Conservation (phyloP, 2,329 filamentous ascomycete genomes). For the Didymella pomorum region DNA sequence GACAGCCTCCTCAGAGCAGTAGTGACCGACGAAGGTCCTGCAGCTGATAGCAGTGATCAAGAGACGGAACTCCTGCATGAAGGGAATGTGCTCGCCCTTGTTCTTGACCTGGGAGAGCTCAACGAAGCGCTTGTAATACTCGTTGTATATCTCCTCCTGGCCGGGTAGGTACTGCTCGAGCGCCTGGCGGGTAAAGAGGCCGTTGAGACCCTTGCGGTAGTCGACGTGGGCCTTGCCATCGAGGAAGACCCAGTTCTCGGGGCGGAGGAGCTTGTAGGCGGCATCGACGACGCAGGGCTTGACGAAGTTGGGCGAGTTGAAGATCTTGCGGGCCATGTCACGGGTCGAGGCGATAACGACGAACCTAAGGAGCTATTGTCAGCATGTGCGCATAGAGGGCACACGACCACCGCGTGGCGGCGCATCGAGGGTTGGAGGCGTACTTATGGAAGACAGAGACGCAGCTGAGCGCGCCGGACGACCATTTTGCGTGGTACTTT, state of each 20-base stretch:
- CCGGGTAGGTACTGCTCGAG: conserved; percentile 88
- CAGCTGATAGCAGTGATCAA: conserved; percentile 94
- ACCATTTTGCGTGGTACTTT: conserved; percentile 92
- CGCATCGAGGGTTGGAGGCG: conserved; percentile 5
- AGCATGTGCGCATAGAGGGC: conserved; percentile 19
- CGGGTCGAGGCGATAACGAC: conserved; percentile 95
- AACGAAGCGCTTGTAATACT: conserved; percentile 83
- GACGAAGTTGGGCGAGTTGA: conserved; percentile 90
- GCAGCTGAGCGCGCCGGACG: conserved; percentile 89
- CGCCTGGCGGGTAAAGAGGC: conserved; percentile 89
- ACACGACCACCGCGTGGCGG: conserved; percentile 8
- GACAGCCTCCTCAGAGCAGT: conserved; percentile 87
- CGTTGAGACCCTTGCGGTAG: conserved; percentile 95
- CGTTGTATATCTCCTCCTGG: conserved; percentile 89
- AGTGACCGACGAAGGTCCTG: conserved; percentile 96
- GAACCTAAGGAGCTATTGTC: conserved; percentile 67
- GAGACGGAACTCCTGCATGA: conserved; percentile 92
- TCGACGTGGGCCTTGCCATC: conserved; percentile 95
- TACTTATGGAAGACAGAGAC: conserved; percentile 99
- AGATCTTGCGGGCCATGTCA: conserved; percentile 94
- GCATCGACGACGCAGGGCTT: conserved; percentile 97
- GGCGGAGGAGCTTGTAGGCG: conserved; percentile 90
- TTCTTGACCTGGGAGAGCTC: conserved; percentile 73
- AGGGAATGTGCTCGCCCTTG: conserved; percentile 77
- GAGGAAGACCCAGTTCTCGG: conserved; percentile 95